A percentile compares a stretch with the other conserved stretches of the same genome.
Evolutionary conservation across 371 early-diverging fungal genomes (phyloP).

Genomic region (Rhizopus stolonifer): DNA sequence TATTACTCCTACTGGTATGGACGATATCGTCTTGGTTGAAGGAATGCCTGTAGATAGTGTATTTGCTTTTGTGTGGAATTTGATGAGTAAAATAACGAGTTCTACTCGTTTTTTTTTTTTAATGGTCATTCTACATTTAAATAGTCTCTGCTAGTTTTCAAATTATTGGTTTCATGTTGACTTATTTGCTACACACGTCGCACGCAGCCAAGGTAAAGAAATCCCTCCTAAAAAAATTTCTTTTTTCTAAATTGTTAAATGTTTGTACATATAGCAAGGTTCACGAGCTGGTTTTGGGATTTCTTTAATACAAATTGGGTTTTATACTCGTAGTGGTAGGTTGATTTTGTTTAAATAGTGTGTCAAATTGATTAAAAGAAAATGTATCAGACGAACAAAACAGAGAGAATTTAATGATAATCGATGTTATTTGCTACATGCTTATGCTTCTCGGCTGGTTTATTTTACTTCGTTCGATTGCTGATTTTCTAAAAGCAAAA

Average conservation of each 20-base stretch:
- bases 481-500: constrained; percentile 51
- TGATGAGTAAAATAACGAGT: constrained; percentile 39
- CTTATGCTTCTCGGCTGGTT: constrained; percentile 59
- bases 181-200: constrained; percentile 65
- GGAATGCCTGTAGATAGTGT: constrained; percentile 63
- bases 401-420: constrained; percentile 15
- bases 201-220: constrained; percentile 60
- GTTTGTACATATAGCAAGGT: constrained; percentile 36
- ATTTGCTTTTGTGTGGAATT: constrained; percentile 61
- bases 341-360: too few relatives aligned
- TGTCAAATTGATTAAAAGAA: too few relatives aligned
- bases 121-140: neutral
- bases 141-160: constrained; percentile 70
- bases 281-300: constrained; percentile 63
- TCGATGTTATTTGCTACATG: constrained; percentile 36
- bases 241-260: neutral
- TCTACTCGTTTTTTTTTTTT: neutral
- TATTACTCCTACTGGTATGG: constrained; percentile 55
- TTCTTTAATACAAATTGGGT: constrained; percentile 52
- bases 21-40: constrained; percentile 63
- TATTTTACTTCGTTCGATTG: constrained; percentile 48
- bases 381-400: too few relatives aligned
- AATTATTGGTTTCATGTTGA: constrained; percentile 69
- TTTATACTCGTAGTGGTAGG: constrained; percentile 51
- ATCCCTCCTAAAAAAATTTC: too few relatives aligned